phyloP scores from a whole-genome alignment of 768 basidiomycete genomes.

The Tricholoma flavovirens region DNA sequence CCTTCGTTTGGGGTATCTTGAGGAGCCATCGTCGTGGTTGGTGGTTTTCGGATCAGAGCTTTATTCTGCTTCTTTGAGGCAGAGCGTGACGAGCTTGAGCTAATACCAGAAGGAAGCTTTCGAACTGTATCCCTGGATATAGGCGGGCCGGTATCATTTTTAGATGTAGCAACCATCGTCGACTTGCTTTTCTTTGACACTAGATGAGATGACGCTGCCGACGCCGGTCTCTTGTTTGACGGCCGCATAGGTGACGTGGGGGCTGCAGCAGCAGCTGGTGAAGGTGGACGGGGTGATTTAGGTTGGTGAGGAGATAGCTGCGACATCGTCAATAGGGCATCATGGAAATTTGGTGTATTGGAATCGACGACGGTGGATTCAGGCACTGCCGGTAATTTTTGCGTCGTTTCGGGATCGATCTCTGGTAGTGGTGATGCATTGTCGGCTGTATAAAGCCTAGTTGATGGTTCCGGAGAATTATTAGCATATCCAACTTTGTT shows the following conservation, averaged over 20 bases:
- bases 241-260: conserved; percentile 35
- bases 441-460: conserved; percentile 10
- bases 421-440: conserved; percentile 2
- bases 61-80: background rate
- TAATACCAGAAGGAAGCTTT: background rate
- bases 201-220: conserved; percentile 13
- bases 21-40: background rate
- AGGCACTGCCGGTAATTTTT: conserved; percentile 4
- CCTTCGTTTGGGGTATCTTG: background rate
- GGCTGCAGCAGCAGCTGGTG: conserved; percentile 7
- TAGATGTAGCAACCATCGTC: background rate
- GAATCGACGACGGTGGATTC: conserved; percentile 4
- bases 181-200: conserved; percentile 23
- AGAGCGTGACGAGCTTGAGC: conserved; percentile 8
- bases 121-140: background rate
- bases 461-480: conserved; percentile 10
- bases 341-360: conserved; percentile 3
- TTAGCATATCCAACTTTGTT: conserved; percentile 1
- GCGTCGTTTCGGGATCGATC: conserved; percentile 1
- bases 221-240: conserved; percentile 43
- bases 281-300: conserved; percentile 7
- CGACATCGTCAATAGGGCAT: conserved; percentile 37
- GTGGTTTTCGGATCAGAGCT: background rate
- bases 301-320: conserved; percentile 43
- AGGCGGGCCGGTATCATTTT: background rate